Evolutionary conservation across 129 eudicot genomes (phyloP).

Genomic region (Dittrichia graveolens): DNA sequence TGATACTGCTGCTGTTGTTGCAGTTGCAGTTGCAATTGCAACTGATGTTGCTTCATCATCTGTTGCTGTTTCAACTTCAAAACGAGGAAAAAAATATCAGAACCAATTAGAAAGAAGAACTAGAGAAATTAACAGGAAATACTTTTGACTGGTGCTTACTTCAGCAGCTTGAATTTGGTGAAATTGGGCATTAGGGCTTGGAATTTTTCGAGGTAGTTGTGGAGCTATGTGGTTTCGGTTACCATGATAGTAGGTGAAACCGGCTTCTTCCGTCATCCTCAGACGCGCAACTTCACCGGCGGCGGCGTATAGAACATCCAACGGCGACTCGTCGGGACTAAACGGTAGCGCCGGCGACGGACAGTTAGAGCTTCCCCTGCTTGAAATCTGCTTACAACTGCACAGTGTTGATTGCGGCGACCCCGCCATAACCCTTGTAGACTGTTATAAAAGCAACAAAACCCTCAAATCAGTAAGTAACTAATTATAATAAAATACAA

Average conservation of each 20-base stretch:
- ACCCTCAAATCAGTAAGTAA: constrained; percentile 3
- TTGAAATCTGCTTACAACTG: constrained; percentile 45
- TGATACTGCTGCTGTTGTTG: constrained; percentile 32
- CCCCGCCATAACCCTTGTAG: constrained; percentile 42
- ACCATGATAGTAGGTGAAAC: background rate
- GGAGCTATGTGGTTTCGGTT: constrained; percentile 24
- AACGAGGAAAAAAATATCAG: background rate
- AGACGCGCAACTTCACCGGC: constrained; percentile 71
- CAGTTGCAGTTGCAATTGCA: constrained; percentile 36
- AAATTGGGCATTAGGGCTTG: constrained; percentile 37
- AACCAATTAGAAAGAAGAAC: background rate
- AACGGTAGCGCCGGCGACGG: constrained; percentile 46
- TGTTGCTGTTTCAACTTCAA: constrained; percentile 46
- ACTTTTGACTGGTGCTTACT: constrained; percentile 31
- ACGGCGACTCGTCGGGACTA: constrained; percentile 24
- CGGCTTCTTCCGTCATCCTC: constrained; percentile 44
- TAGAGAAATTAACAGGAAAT: background rate
- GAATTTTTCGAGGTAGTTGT: constrained; percentile 23
- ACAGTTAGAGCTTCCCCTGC: constrained; percentile 53
- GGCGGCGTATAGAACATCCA: constrained; percentile 60
- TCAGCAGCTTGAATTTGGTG: constrained; percentile 54
- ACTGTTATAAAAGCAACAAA: constrained; percentile 18
- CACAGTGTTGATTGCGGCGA: constrained; percentile 86
- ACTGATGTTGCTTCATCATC: constrained; percentile 31
- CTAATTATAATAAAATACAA: background rate